Base-by-base conservation (phyloP, 805 yeast species). In the Sugiyamaella mastotermitis region DNA sequence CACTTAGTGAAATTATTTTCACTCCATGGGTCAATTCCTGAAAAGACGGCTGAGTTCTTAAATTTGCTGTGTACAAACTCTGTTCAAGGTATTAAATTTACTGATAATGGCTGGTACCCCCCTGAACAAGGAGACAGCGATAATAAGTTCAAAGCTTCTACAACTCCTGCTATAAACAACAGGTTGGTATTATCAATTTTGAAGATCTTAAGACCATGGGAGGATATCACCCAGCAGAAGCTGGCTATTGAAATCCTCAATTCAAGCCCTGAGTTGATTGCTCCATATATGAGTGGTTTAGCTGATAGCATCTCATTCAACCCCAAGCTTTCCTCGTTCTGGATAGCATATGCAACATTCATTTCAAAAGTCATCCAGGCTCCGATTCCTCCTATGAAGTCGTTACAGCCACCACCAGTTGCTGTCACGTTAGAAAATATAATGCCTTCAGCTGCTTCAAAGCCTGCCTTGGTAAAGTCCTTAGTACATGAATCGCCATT, bases 141-240 rank as follows among this genome's bases (percentile, higher is more conserved):
- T 9, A 9, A 26, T n/a, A 18, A 8, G 9, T 15, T 9, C 32
- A 9, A 29, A n/a, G 18, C 14, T 20, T 7, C n/a, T 20, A 31
- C 5, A 16, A 22, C 14, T 16, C 22, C 14, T 18, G 43, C 38
- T 9, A 64, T 82, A 22, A 72, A 81, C 52, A 87, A 90, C 57
- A 80, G 78, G 53, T 62, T 81, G 20, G 59, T 85, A 3, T 78
- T 76, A 50, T 71, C 78, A 2, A 58, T 84, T 4, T 54, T 87
- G 16, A 76, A 76, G 5, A 63, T 68, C 21, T 65, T 88, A 51
- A 84, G 82, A 50, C 95, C 96, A 1, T 79, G 94, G 84, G 87
- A 83, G 45, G 80, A 83, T 45, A 71, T 69, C 14, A 42, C 61
- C 19, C 94, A 86, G 49, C 62, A 79, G 40, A 70, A 71, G 10